Conservation (phyloP, 1,284 basidiomycete genomes). For the Peniophora sp. region DNA sequence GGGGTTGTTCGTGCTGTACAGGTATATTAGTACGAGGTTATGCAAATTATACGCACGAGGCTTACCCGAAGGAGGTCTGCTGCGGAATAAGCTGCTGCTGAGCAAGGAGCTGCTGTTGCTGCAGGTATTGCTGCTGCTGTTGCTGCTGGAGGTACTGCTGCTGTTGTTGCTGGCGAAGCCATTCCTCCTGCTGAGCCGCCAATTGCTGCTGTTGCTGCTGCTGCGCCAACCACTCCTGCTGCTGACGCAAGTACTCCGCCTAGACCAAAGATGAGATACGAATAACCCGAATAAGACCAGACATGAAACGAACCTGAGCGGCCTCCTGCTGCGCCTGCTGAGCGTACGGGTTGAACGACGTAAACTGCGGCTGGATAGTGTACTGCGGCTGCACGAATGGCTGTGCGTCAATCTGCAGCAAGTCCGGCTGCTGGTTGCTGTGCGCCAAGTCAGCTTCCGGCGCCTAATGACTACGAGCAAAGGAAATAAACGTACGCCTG, state of each 20-base stretch:
- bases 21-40: neutral
- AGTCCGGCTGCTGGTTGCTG: slow-evolving; percentile 4
- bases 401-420: slow-evolving; percentile 9
- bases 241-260: slow-evolving; percentile 69
- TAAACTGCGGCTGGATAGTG: slow-evolving; percentile 69
- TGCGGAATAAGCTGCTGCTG: slow-evolving; percentile 29
- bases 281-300: slow-evolving; percentile 1
- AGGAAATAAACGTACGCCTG: slow-evolving; percentile 40
- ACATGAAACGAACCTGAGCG: slow-evolving; percentile 37
- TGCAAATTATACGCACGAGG: slow-evolving; percentile 19
- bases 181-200: slow-evolving; percentile 53
- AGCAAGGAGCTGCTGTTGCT: slow-evolving; percentile 31
- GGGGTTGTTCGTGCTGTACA: slow-evolving; percentile 83
- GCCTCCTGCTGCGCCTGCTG: slow-evolving; percentile 89
- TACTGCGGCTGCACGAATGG: slow-evolving; percentile 52
- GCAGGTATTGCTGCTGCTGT: slow-evolving; percentile 40
- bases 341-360: slow-evolving; percentile 95
- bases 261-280: slow-evolving; percentile 14
- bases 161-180: slow-evolving; percentile 60
- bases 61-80: slow-evolving; percentile 55
- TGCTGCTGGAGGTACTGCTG: slow-evolving; percentile 46
- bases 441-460: slow-evolving; percentile 4
- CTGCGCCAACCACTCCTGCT: slow-evolving; percentile 55
- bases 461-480: neutral
- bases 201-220: slow-evolving; percentile 49